A percentile compares a stretch with the other conserved stretches of the same genome.
Conservation (phyloP, 345 rosid species). For the Pseudoturritis turrita region DNA sequence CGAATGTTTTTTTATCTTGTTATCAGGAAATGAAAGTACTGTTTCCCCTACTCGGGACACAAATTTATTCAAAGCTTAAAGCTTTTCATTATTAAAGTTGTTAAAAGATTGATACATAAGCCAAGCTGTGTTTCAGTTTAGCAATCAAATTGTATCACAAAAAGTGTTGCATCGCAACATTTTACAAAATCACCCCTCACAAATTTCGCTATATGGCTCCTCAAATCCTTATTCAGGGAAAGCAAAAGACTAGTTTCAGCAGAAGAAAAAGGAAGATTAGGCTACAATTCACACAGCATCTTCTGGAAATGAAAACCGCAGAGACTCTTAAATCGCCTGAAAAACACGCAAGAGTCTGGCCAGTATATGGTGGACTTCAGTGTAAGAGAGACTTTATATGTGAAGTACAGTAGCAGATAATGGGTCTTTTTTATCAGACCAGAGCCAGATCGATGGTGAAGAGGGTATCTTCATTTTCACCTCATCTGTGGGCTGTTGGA, state of each 20-base stretch:
- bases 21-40: slow-evolving; percentile 23
- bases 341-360: slow-evolving; percentile 28
- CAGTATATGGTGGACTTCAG: slow-evolving; percentile 2
- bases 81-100: background rate
- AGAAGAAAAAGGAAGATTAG: background rate
- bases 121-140: slow-evolving; percentile 11
- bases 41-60: background rate
- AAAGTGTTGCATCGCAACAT: slow-evolving; percentile 21
- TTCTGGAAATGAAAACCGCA: slow-evolving; percentile 12
- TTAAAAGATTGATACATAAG: background rate
- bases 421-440: slow-evolving; percentile 9
- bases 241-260: slow-evolving; percentile 12
- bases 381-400: slow-evolving; percentile 31
- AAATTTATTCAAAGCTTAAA: background rate
- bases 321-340: slow-evolving; percentile 27
- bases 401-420: slow-evolving; percentile 8
- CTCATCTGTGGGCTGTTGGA: slow-evolving; percentile 43
- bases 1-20: background rate
- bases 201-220: slow-evolving; percentile 17
- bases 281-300: slow-evolving; percentile 30
- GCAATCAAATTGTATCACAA: slow-evolving; percentile 8
- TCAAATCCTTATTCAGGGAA: slow-evolving; percentile 18
- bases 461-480: slow-evolving; percentile 23
- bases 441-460: slow-evolving; percentile 7
- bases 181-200: slow-evolving; percentile 17